Evolutionary conservation across 352 stramenopile genomes (phyloP), one percentile per base, ranked within the genome.

Genomic region (Phytophthora melonis): DNA sequence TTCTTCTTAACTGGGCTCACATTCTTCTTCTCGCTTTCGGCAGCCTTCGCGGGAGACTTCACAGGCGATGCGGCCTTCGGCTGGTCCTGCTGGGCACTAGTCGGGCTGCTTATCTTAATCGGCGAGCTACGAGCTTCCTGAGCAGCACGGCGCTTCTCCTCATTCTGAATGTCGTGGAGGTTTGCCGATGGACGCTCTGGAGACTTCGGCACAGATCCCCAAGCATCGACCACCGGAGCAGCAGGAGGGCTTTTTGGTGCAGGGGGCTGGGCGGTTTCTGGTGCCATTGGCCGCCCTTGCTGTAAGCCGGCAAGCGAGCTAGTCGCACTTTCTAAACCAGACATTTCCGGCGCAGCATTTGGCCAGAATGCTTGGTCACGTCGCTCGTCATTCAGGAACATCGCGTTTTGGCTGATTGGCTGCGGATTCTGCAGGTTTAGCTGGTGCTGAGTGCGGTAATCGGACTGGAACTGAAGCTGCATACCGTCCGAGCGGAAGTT

Each of bases 401-500:
- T 74, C 27, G 76, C 5, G 41, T 75, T 66, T 55, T 82, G 78
- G 18, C 60, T 60, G 16, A 71, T 50, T 1, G 67, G 32, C 5
- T 75, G 68, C 8, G 54, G 18, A 18, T 74, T 72, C 21, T 74
- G 72, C 19, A 75, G 18, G 34, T 59, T 75, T 10, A 79, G 55
- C 34, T 91, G 70, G 19, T 87, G 83, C 21, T 88, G 75, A 10
- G 74, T 63, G 27, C 74, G 77, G 30, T 84, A 90, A 8, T 92
- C 76, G 0, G 80, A 87, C 68, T 85, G 78, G 30, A 90, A 92
- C 50, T 81, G 82, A 23, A 74, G 68, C 32, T 84, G 74, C 78
- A 90, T 83, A 9, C 59, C 65, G 8, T 78, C 63, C 8, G 68
- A 72, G 43, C 65, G 72, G 59, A 83, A 84, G n/a, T 45, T 75